Evolutionary conservation across 2,329 filamentous ascomycete genomes (phyloP).

Genomic region (Polytolypa hystricis): DNA sequence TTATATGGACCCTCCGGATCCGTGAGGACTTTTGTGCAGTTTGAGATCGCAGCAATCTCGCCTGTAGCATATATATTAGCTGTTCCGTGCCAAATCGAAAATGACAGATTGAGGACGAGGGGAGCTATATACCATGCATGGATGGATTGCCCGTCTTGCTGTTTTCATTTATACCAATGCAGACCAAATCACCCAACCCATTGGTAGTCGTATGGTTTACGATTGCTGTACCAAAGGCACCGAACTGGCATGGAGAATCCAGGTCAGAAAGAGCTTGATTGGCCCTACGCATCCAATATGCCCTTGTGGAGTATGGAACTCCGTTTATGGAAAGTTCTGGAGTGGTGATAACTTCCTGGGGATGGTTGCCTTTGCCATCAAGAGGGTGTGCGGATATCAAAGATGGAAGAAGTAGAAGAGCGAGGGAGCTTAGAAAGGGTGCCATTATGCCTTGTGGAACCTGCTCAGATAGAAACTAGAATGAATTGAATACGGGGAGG

Average conservation of each 20-base stretch:
- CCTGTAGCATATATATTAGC: constrained; percentile 24
- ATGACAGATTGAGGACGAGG: not conserved
- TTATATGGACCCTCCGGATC: constrained; percentile 36
- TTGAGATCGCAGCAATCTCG: constrained; percentile 45
- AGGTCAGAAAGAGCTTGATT: constrained; percentile 35
- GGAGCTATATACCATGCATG: constrained; percentile 34
- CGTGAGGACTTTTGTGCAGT: constrained; percentile 41
- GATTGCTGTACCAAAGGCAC: constrained; percentile 43
- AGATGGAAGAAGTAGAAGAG: not conserved
- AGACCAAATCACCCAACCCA: constrained; percentile 28
- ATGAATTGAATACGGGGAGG: not conserved
- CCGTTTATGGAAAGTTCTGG: constrained; percentile 17
- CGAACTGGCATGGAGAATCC: constrained; percentile 41
- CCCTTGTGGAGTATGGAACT: constrained; percentile 31
- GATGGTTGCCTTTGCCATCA: not conserved
- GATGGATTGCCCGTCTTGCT: constrained; percentile 39
- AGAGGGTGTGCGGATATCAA: not conserved
- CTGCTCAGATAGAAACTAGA: not conserved
- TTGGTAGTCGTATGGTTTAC: constrained; percentile 42
- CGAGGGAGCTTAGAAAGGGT: not conserved
- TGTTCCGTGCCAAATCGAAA: too few species aligned
- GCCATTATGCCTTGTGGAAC: too few species aligned
- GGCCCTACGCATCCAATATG: constrained; percentile 44
- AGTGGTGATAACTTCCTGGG: constrained; percentile 4
- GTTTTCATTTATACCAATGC: constrained; percentile 41